Evolutionary conservation across 805 yeast genomes (phyloP).

Genomic region (Cyberlindnera subsufficiens): DNA sequence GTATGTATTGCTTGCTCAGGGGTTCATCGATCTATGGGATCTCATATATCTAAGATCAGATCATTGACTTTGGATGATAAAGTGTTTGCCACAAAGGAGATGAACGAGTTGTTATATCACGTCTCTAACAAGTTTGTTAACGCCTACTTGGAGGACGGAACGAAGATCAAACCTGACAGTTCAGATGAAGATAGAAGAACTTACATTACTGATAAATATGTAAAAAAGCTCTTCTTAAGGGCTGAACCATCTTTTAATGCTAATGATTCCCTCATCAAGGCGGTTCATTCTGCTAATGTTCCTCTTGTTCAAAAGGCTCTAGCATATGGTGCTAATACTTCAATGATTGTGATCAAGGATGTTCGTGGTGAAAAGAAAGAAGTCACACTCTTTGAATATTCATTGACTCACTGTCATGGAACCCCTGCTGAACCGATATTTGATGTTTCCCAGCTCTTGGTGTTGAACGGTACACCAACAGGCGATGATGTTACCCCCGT

Average conservation of each 20-base stretch:
- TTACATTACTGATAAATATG: conserved; percentile 67
- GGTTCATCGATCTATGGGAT: conserved; percentile 80
- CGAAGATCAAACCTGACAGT: conserved; percentile 29
- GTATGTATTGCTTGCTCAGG: conserved; percentile 86
- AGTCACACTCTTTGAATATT: conserved; percentile 40
- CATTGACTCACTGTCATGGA: conserved; percentile 40
- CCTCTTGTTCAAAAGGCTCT: conserved; percentile 36
- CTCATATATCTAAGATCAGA: conserved; percentile 72
- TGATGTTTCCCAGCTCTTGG: conserved; percentile 49
- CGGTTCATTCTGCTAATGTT: conserved; percentile 46
- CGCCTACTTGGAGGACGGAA: conserved; percentile 49
- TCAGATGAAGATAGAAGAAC: conserved; percentile 42
- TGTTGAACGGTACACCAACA: conserved; percentile 49
- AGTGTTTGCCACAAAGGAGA: conserved; percentile 51
- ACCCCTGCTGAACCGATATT: conserved; percentile 29
- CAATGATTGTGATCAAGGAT: conserved; percentile 31
- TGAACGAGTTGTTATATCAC: conserved; percentile 48
- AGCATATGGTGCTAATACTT: conserved; percentile 42
- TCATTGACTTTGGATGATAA: conserved; percentile 69
- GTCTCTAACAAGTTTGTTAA: conserved; percentile 53
- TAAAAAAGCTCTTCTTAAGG: conserved; percentile 39
- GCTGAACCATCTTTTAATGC: conserved; percentile 12
- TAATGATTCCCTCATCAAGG: conserved; percentile 40
- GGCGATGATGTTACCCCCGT: conserved; percentile 30
- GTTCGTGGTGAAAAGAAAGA: conserved; percentile 17